A percentile compares a stretch with the other conserved stretches of the same genome.
These are phyloP conservation scores for Infundibulicybe gibba DNA, from an alignment of 768 basidiomycete species.

Conservation along the genomic window DNA sequence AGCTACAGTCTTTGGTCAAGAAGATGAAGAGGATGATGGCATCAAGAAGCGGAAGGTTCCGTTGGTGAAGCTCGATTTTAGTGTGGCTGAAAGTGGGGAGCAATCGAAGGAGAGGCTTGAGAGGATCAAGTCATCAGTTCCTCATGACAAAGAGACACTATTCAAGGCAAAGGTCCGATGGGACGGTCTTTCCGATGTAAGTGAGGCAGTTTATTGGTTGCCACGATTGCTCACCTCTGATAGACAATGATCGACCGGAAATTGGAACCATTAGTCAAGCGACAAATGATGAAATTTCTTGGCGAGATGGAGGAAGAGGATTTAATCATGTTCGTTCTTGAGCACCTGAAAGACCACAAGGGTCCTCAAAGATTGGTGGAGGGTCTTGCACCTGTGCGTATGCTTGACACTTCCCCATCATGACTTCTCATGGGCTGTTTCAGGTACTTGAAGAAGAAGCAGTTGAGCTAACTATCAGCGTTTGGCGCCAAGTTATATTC, in stretches of 20 bases:
- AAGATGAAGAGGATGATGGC: slow-evolving; percentile 87
- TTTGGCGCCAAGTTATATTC: slow-evolving; percentile 93
- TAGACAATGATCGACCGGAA: slow-evolving; percentile 83
- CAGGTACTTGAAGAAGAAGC: slow-evolving; percentile 96
- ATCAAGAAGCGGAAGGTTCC: slow-evolving; percentile 80
- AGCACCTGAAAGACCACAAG: slow-evolving; percentile 91
- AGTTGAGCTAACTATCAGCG: slow-evolving; percentile 62
- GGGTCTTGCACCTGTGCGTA: slow-evolving; percentile 84
- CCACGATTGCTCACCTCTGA: slow-evolving; percentile 6
- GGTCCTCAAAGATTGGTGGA: slow-evolving; percentile 82
- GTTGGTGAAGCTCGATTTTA: slow-evolving; percentile 88
- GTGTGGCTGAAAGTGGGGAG: slow-evolving; percentile 74
- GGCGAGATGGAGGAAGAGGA: slow-evolving; percentile 94
- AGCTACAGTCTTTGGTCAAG: slow-evolving; percentile 67
- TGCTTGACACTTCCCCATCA: background rate
- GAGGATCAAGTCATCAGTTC: slow-evolving; percentile 71
- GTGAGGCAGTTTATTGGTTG: slow-evolving; percentile 18
- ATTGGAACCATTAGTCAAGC: slow-evolving; percentile 79
- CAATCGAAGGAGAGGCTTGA: slow-evolving; percentile 78
- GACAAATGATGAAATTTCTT: slow-evolving; percentile 81
- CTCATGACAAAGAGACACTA: slow-evolving; percentile 70
- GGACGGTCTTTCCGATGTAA: slow-evolving; percentile 87
- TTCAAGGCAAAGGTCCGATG: slow-evolving; percentile 88
- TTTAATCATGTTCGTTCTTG: slow-evolving; percentile 88
- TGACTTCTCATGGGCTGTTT: slow-evolving; percentile 3